Evolutionary conservation across 495 filamentous ascomycete genomes (phyloP), one percentile per base, ranked within the genome.

Genomic region (Aspergillus campestris): DNA sequence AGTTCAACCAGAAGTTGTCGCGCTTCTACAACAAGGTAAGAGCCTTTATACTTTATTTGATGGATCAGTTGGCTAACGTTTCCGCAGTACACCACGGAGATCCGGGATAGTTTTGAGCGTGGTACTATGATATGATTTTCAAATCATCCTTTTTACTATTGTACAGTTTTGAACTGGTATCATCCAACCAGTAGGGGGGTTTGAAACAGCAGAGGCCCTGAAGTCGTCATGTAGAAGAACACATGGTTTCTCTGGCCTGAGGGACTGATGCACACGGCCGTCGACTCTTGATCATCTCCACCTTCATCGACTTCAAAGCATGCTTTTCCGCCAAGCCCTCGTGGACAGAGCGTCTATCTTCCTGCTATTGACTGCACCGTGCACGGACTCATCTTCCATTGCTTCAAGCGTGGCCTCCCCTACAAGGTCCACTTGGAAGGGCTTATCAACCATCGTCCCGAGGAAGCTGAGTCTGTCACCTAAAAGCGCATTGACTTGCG

Each of bases 1-100:
- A 95, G 72, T 97, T 98, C 72, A 98, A 98, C 77, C 84, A 92
- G 70, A 97, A 97, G 69, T 66, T 98, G 66, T 73, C 81, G 40
- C 77, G 94, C 54, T 97, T 95, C 64, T 98, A 98, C 66, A 90
- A 97, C 71, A 95, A 95, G 77, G 80, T 83, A 70, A 43, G 72
- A 63, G 14, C 3, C 18, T 43, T 14, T 28, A 27, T 3, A 14
- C 5, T n/a, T 8, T 38, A 11, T 15, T 18, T 38, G 35, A 8
- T 34, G 24, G 7, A 4, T 34, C 34, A 31, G 7, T 6, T 10
- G 56, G 31, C 71, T 78, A 45, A 77, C 49, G 1, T n/a, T 48
- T 32, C 39, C 56, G 0, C 49, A 84, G 79, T 98, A 98, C 65
- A 98, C 92, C 31, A 83, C 84, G 33, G 94, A 97, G 62, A 98